These are phyloP conservation scores for Fusarium pseudograminearum DNA, from an alignment of 2,329 filamentous ascomycete species.

Conservation along the genomic window DNA sequence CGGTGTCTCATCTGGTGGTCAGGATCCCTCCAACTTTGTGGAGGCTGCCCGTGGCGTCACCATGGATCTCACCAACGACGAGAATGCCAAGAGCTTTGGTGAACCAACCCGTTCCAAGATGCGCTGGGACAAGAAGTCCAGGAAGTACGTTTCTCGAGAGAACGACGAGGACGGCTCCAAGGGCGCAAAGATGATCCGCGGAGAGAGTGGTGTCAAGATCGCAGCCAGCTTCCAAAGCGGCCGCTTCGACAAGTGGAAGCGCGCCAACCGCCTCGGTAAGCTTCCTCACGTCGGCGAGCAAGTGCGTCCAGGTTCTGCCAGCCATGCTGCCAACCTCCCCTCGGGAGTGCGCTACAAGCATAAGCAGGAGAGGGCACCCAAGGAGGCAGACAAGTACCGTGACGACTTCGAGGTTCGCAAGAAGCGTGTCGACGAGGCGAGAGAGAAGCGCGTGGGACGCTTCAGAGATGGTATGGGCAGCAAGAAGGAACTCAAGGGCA, in stretches of 20 bases:
- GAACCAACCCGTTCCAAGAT: constrained; percentile 79
- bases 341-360: constrained; percentile 77
- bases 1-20: constrained; percentile 86
- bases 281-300: constrained; percentile 86
- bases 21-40: constrained; percentile 78
- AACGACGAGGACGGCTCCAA: constrained; percentile 96
- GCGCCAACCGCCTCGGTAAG: constrained; percentile 81
- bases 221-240: constrained; percentile 93
- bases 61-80: constrained; percentile 95
- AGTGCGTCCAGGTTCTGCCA: constrained; percentile 64
- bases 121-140: constrained; percentile 97
- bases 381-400: constrained; percentile 90
- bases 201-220: constrained; percentile 96
- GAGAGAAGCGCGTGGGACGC: constrained; percentile 82
- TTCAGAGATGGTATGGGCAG: constrained; percentile 80
- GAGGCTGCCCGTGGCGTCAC: constrained; percentile 86
- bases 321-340: constrained; percentile 44
- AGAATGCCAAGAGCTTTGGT: constrained; percentile 82
- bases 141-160: constrained; percentile 90
- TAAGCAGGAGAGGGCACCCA: constrained; percentile 87
- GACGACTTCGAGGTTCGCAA: constrained; percentile 92
- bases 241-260: constrained; percentile 92
- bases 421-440: constrained; percentile 88
- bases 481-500: constrained; percentile 81
- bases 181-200: constrained; percentile 77